These are phyloP conservation scores for Aspergillus terreus DNA, from an alignment of 2,329 filamentous ascomycete species.

Conservation along the genomic window DNA sequence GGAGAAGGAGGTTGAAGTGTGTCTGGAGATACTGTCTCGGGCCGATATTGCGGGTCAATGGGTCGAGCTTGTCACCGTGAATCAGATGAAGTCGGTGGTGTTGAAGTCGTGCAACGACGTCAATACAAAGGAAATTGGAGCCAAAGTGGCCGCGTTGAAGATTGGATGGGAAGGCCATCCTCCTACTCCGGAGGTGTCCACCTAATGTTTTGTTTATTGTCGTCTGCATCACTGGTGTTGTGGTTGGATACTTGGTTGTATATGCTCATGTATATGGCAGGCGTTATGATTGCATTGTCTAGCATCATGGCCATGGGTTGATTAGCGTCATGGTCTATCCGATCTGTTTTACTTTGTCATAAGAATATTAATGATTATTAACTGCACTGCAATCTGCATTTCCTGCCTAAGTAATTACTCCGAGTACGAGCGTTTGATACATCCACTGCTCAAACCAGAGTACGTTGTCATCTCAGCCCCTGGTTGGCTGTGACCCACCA, in stretches of 20 bases:
- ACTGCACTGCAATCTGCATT: no score
- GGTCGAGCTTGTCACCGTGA: conserved; percentile 47
- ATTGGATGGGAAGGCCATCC: conserved; percentile 24
- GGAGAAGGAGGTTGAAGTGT: conserved; percentile 45
- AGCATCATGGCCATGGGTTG: conserved; percentile 1
- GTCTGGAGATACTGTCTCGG: conserved; percentile 46
- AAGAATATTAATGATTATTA: no score
- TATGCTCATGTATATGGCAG: conserved; percentile 13
- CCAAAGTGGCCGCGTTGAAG: conserved; percentile 28
- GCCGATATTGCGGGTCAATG: conserved; percentile 48
- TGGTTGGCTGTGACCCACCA: conserved; percentile 15
- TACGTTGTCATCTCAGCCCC: neutral
- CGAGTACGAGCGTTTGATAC: neutral
- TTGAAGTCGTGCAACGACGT: conserved; percentile 40
- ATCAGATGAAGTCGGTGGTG: conserved; percentile 44
- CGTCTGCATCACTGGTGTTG: conserved; percentile 6
- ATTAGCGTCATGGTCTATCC: neutral
- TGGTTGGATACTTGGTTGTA: conserved; percentile 17
- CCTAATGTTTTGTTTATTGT: conserved; percentile 11
- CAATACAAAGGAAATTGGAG: conserved; percentile 33
- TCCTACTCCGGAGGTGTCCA: conserved; percentile 1
- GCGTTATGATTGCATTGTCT: conserved; percentile 25
- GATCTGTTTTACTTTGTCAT: neutral
- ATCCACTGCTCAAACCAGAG: no score
- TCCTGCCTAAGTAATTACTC: neutral